Percentiles rank a stretch among this genome's conserved stretches.
Evolutionary conservation across 371 early-diverging fungal species (phyloP).

Genomic region (Scutellospora calospora): DNA sequence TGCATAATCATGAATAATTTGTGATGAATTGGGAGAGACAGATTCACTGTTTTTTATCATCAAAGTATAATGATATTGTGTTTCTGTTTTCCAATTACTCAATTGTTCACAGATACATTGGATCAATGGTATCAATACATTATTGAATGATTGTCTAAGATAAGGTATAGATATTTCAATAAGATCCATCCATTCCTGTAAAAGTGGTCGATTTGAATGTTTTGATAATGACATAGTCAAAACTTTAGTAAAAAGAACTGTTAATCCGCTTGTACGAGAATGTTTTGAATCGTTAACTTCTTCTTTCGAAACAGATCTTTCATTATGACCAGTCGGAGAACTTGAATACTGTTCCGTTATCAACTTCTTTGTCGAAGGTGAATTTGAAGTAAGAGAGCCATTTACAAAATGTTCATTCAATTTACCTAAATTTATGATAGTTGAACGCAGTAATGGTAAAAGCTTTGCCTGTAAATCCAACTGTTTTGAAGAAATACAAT

Average conservation of each 20-base stretch:
- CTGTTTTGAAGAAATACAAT: conserved; percentile 61
- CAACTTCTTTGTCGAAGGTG: neutral
- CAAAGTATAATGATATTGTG: conserved; percentile 47
- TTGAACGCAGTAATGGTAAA: conserved; percentile 70
- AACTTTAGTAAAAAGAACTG: conserved; percentile 67
- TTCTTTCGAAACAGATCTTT: neutral
- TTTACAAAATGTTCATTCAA: neutral
- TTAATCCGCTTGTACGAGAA: conserved; percentile 23
- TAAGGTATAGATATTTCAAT: conserved; percentile 69
- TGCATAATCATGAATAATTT: conserved; percentile 32
- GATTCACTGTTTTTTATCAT: neutral
- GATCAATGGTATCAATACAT: conserved; percentile 68
- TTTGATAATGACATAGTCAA: conserved; percentile 68
- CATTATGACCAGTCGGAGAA: neutral
- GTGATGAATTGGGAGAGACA: neutral
- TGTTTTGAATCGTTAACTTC: neutral
- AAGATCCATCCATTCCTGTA: conserved; percentile 85
- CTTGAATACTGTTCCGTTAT: neutral
- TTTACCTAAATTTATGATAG: conserved; percentile 58
- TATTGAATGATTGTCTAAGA: conserved; percentile 66
- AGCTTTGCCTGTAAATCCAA: conserved; percentile 78
- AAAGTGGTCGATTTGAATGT: conserved; percentile 66
- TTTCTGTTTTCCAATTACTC: conserved; percentile 53
- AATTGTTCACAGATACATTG: conserved; percentile 73
- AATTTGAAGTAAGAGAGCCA: neutral